Percentiles rank a stretch among this genome's conserved stretches.
Evolutionary conservation across 768 basidiomycete species (phyloP).

Genomic region (Leccinum truebloodii): DNA sequence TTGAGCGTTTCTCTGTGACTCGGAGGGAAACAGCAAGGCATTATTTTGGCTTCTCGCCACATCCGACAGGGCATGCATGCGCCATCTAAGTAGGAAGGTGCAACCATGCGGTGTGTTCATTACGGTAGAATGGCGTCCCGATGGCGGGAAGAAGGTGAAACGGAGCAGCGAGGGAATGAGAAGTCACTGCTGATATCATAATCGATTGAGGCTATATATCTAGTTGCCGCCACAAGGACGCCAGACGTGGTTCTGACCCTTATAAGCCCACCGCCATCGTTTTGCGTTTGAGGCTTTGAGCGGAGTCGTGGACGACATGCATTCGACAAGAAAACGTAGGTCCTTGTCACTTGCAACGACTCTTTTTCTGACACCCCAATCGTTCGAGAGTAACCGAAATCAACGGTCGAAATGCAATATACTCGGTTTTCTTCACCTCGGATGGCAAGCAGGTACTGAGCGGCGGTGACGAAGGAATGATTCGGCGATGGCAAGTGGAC

Average conservation of each 20-base stretch:
- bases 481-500: constrained; percentile 5
- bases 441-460: constrained; percentile 4
- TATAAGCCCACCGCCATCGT: not conserved
- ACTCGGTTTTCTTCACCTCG: not conserved
- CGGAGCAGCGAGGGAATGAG: not conserved
- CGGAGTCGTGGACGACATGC: not conserved
- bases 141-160: not conserved
- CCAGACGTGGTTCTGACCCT: not conserved
- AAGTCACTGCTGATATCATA: not conserved
- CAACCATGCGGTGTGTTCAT: not conserved
- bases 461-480: constrained; percentile 1
- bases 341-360: not conserved
- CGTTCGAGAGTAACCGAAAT: not conserved
- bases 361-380: not conserved
- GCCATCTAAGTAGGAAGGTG: too few relatives aligned
- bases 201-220: not conserved
- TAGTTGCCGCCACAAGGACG: not conserved
- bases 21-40: not conserved
- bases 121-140: not conserved
- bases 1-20: not conserved
- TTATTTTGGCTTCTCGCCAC: not conserved
- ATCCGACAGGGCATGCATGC: not conserved
- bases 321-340: not conserved
- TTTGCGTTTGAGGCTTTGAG: not conserved
- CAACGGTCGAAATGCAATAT: not conserved